These are phyloP conservation scores for Plasmodium malariae DNA, from an alignment of 169 alveolate species.

Conservation along the genomic window DNA sequence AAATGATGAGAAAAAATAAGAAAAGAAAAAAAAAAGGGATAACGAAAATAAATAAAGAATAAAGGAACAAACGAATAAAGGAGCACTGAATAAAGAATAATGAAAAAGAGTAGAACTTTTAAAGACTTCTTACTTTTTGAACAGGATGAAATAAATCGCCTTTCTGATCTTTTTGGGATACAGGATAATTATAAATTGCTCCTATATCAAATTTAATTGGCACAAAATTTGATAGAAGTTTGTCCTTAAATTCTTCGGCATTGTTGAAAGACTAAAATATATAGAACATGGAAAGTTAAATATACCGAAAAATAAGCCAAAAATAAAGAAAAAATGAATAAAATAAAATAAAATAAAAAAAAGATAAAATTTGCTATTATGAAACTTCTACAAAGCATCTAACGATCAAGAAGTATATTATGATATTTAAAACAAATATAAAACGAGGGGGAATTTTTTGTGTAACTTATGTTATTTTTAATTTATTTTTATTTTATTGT, in stretches of 20 bases:
- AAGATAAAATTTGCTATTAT: too few relatives aligned
- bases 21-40: not conserved
- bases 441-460: too few relatives aligned
- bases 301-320: not conserved
- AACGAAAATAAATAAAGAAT: too few relatives aligned
- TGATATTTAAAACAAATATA: too few relatives aligned
- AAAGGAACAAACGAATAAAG: too few relatives aligned
- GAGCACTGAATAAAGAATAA: too few relatives aligned
- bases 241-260: conserved; percentile 59
- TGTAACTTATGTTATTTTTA: too few relatives aligned
- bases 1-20: conserved; percentile 30
- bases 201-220: conserved; percentile 93
- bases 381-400: too few relatives aligned
- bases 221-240: conserved; percentile 29
- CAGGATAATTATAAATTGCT: conserved; percentile 93
- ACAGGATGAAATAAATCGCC: conserved; percentile 82
- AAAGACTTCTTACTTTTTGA: conserved; percentile 59
- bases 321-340: not conserved
- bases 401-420: too few relatives aligned
- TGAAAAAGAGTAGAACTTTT: not conserved
- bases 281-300: too few relatives aligned
- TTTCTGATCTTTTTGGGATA: conserved; percentile 85
- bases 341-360: not conserved
- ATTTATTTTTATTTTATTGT: conserved; percentile 1
- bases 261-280: conserved; percentile 47